A percentile compares a stretch with the other conserved stretches of the same genome.
phyloP scores from a whole-genome alignment of 331 rosid species.

The Arachis monticola region DNA sequence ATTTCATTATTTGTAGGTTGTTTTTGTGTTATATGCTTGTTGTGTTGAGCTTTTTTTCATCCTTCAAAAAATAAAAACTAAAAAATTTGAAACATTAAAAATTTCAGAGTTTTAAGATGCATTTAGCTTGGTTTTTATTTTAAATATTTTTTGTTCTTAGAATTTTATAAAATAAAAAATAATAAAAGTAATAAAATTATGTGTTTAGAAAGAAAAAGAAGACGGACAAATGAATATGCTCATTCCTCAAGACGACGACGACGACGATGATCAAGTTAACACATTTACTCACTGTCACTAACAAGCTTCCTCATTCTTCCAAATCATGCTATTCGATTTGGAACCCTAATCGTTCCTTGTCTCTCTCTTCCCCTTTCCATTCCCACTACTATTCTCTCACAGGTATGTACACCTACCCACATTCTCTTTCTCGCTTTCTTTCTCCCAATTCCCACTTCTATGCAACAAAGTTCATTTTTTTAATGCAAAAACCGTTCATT shows the following conservation, averaged over 20 bases:
- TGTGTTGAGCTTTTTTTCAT: too few species aligned
- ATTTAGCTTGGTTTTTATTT: too few species aligned
- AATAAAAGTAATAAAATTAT: too few species aligned
- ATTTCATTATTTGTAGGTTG: too few species aligned
- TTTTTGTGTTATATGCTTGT: too few species aligned
- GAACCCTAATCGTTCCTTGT: conserved; percentile 3
- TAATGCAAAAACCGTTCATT: not conserved
- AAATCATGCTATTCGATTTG: not conserved
- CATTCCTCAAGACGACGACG: not conserved
- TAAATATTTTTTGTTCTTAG: too few species aligned
- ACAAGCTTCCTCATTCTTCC: conserved; percentile 15
- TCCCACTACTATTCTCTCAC: not conserved
- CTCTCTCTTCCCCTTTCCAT: conserved; percentile 18
- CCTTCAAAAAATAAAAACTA: too few species aligned
- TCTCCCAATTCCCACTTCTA: not conserved
- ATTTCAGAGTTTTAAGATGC: too few species aligned
- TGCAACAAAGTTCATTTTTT: not conserved
- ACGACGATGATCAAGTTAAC: not conserved
- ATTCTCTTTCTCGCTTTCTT: not conserved
- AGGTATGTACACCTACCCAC: conserved; percentile 26
- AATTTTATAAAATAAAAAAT: too few species aligned
- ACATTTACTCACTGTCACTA: not conserved
- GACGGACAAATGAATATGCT: not conserved
- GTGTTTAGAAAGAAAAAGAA: too few species aligned
- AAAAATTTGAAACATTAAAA: too few species aligned